Evolutionary conservation across 345 rosid genomes (phyloP), one percentile per base, ranked within the genome.

Genomic region (Gynandropsis gynandra): DNA sequence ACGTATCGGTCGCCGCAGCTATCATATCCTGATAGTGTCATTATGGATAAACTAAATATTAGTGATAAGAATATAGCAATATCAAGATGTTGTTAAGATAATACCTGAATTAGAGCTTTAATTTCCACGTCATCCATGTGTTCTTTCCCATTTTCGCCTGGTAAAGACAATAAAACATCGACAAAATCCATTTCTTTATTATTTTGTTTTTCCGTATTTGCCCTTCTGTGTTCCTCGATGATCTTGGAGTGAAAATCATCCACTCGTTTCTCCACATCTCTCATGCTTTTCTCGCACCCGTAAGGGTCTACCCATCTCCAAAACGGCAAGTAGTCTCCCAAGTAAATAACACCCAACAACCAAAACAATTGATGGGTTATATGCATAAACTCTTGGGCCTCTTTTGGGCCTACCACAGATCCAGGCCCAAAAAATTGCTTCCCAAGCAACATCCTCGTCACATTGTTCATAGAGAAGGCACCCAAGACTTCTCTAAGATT

Each of bases 1-100:
- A 90, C 1, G 98, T 90, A 12, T 90, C 96, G 0, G 98, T 90
- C 8, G 96, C 98, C 0, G 98, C 96, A 3, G 95, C 95, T 54
- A 90, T 83, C 98, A 86, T 89, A 47, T 90, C 98, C 96, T 87
- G 49, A 13, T 9, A 29, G n/a, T 5, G 0, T 10, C 27, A 37
- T 5, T 35, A 43, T 19, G 13, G 17, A 9, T 29, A n/a, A 35
- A 15, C 1, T 18, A 13, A 8, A 48, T 29, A 11, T 49, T 32
- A 42, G 36, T 1, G 9, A 19, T 11, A 15, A 15, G 1, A 24
- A 10, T 15, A 9, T 16, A 21, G 12, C 32, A 19, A 32, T 3
- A 43, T 9, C 1, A 21, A 52, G 19, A 18, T 15, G 18, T 45
- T 21, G 18, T 1, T 14, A 11, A 10, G 33, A 12, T 4, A 0